Conservation (phyloP, 192 early-diverging fungal species). For the Backusella circina region DNA sequence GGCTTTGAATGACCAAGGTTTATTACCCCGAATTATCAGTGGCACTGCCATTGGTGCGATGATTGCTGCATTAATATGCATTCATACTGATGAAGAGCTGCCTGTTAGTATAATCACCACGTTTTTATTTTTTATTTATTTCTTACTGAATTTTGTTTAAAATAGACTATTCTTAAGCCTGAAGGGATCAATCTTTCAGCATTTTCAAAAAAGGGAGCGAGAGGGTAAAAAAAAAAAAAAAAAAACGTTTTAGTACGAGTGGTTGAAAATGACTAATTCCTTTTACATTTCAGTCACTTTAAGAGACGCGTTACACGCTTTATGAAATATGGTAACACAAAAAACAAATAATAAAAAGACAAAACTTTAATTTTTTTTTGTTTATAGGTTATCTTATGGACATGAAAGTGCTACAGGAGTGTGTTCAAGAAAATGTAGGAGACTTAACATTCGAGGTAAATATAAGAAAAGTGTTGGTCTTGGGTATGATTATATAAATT, state of each 20-base stretch:
- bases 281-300: conserved; percentile 37
- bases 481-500: neutral
- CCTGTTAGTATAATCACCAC: conserved; percentile 36
- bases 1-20: conserved; percentile 57
- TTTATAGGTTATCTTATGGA: conserved; percentile 64
- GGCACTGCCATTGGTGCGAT: conserved; percentile 74
- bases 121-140: neutral
- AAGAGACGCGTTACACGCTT: conserved; percentile 62
- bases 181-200: conserved; percentile 65
- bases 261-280: neutral
- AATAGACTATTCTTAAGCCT: conserved; percentile 46
- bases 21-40: conserved; percentile 72
- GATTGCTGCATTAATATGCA: conserved; percentile 73
- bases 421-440: conserved; percentile 69
- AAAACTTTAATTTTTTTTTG: neutral
- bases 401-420: conserved; percentile 71
- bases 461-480: neutral
- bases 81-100: conserved; percentile 72
- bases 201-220: conserved; percentile 54
- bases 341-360: neutral
- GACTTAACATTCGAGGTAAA: conserved; percentile 63
- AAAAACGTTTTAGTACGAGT: neutral
- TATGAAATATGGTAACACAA: conserved; percentile 56
- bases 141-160: neutral
- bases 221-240: conserved; percentile 33